These are phyloP conservation scores for Monilinia fructicola DNA, from an alignment of 2,329 filamentous ascomycete species.

Conservation along the genomic window DNA sequence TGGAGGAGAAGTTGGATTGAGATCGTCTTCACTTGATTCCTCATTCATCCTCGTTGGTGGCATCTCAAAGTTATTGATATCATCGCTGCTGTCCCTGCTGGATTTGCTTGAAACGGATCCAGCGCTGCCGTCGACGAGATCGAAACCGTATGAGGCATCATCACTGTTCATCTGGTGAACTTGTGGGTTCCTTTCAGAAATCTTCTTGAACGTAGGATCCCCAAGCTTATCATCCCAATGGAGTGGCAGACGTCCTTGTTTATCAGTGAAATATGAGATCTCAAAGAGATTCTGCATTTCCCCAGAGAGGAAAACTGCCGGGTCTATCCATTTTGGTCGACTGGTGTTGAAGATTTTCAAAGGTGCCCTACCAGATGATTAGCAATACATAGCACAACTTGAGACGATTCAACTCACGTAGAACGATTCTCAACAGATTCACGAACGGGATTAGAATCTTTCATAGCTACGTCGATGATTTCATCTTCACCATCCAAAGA, in stretches of 20 bases:
- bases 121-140: constrained; percentile 40
- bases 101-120: constrained; percentile 42
- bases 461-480: constrained; percentile 87
- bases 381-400: neutral
- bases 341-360: constrained; percentile 32
- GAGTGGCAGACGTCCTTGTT: constrained; percentile 62
- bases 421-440: constrained; percentile 21
- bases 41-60: constrained; percentile 57
- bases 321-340: constrained; percentile 55
- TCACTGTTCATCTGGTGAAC: constrained; percentile 27
- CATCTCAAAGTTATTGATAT: constrained; percentile 36
- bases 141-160: constrained; percentile 26
- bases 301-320: constrained; percentile 58
- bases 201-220: constrained; percentile 52
- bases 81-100: constrained; percentile 49
- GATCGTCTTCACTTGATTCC: constrained; percentile 55
- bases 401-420: neutral
- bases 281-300: constrained; percentile 73
- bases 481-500: constrained; percentile 89
- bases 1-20: constrained; percentile 6
- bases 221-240: constrained; percentile 66
- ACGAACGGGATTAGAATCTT: constrained; percentile 50
- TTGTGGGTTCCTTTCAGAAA: constrained; percentile 48
- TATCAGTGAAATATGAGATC: constrained; percentile 62
- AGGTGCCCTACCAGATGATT: constrained; percentile 21